These are phyloP conservation scores for Umbilicaria muhlenbergii DNA, from an alignment of 495 filamentous ascomycete species.

Conservation along the genomic window DNA sequence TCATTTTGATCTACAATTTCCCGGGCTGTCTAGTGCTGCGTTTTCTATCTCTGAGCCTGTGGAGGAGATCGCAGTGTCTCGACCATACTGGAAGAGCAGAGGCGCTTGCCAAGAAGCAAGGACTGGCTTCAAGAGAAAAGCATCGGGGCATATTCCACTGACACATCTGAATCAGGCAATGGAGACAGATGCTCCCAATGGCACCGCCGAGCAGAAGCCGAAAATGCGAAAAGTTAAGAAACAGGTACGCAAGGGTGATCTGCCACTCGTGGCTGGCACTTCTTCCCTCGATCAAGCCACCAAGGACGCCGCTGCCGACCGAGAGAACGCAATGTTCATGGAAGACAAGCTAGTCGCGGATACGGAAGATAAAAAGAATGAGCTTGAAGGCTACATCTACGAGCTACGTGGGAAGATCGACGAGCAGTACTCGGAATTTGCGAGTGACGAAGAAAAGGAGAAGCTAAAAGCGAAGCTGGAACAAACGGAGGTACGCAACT, in stretches of 20 bases:
- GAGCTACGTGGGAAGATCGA: slow-evolving; percentile 88
- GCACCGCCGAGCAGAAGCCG: slow-evolving; percentile 58
- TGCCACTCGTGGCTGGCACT: slow-evolving; percentile 74
- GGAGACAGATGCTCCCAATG: slow-evolving; percentile 61
- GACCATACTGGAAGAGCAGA: slow-evolving; percentile 10
- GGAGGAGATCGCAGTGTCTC: not conserved
- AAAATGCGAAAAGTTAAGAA: slow-evolving; percentile 99
- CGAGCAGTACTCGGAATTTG: slow-evolving; percentile 74
- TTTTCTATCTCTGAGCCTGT: slow-evolving; percentile 4
- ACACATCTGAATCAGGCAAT: slow-evolving; percentile 49
- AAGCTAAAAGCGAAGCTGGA: slow-evolving; percentile 69
- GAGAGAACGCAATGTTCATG: slow-evolving; percentile 82
- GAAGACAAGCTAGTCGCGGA: slow-evolving; percentile 97
- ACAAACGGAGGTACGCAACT: slow-evolving; percentile 57
- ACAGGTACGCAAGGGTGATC: slow-evolving; percentile 94
- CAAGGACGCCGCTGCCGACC: slow-evolving; percentile 56
- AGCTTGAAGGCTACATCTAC: slow-evolving; percentile 94
- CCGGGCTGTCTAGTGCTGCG: not conserved
- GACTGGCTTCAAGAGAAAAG: slow-evolving; percentile 8
- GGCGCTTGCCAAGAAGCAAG: slow-evolving; percentile 10
- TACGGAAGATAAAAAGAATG: slow-evolving; percentile 99
- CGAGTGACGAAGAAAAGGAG: slow-evolving; percentile 82
- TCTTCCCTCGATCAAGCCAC: slow-evolving; percentile 52
- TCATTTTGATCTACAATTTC: not conserved
- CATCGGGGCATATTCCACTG: slow-evolving; percentile 11